Evolutionary conservation across 345 rosid species (phyloP).

Genomic region (Raphanus raphanistrum): DNA sequence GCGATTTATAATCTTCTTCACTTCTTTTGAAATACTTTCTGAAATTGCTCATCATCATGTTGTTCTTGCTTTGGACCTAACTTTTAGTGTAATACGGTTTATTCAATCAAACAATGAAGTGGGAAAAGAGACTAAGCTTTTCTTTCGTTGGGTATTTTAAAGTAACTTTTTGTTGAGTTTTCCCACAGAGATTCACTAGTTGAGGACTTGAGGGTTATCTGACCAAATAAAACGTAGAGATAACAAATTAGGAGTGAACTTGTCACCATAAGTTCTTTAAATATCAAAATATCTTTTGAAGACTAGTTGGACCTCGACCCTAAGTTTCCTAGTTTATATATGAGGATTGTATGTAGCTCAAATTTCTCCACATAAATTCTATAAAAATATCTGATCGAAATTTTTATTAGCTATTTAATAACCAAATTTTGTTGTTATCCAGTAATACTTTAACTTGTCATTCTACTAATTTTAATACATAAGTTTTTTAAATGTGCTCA

Average conservation of each 20-base stretch:
- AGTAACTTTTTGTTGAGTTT: constrained; percentile 40
- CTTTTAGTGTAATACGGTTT: constrained; percentile 26
- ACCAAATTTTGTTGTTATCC: not conserved
- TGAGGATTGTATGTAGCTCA: not conserved
- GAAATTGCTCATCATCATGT: constrained; percentile 27
- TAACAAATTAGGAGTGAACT: not conserved
- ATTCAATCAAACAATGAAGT: constrained; percentile 31
- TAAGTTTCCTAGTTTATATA: not conserved
- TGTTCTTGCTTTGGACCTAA: constrained; percentile 35
- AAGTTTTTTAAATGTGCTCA: too few relatives aligned
- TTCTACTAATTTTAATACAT: not conserved
- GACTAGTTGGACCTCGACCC: not conserved
- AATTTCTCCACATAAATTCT: not conserved
- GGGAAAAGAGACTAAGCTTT: constrained; percentile 32
- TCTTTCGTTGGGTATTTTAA: constrained; percentile 28
- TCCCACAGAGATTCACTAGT: not conserved
- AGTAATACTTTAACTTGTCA: not conserved
- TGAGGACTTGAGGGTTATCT: not conserved
- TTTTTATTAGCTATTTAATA: not conserved
- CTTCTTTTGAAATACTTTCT: constrained; percentile 26
- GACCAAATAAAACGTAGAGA: not conserved
- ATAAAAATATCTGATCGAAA: not conserved
- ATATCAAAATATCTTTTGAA: not conserved
- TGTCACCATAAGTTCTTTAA: not conserved
- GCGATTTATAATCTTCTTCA: constrained; percentile 1